These are phyloP conservation scores for Sporopachydermia quercuum DNA, from an alignment of 805 yeast species.

Conservation along the genomic window DNA sequence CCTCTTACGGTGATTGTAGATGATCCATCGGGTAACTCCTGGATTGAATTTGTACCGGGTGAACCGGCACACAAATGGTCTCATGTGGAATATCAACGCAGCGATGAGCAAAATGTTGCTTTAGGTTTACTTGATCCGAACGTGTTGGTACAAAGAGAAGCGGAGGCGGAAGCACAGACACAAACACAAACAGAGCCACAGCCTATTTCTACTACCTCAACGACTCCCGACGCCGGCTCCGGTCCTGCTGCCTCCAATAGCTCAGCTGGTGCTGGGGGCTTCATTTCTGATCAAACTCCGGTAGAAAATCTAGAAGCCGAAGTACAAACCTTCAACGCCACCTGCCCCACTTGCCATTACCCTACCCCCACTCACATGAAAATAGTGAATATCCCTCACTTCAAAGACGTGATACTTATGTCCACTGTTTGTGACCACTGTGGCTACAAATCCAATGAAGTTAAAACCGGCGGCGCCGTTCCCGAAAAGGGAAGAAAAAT, in stretches of 20 bases:
- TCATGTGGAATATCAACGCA: slow-evolving; percentile 62
- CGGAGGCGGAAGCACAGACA: slow-evolving; percentile 30
- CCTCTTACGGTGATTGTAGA: slow-evolving; percentile 73
- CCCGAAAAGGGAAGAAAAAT: slow-evolving; percentile 74
- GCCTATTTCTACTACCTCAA: slow-evolving; percentile 3
- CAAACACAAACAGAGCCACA: slow-evolving; percentile 20
- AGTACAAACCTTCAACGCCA: slow-evolving; percentile 83
- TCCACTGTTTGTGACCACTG: slow-evolving; percentile 84
- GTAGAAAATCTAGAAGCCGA: slow-evolving; percentile 80
- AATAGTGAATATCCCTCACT: slow-evolving; percentile 91
- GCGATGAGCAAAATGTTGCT: slow-evolving; percentile 75
- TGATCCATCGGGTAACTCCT: slow-evolving; percentile 95
- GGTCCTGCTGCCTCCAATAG: slow-evolving; percentile 14
- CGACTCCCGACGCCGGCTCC: neutral
- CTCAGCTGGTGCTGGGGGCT: slow-evolving; percentile 28
- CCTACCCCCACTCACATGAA: slow-evolving; percentile 93
- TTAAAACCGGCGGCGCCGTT: slow-evolving; percentile 94
- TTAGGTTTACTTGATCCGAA: slow-evolving; percentile 63
- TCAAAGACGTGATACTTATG: slow-evolving; percentile 95
- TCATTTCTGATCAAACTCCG: slow-evolving; percentile 55
- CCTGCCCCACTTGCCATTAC: slow-evolving; percentile 80
- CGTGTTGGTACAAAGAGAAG: slow-evolving; percentile 16
- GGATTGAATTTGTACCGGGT: slow-evolving; percentile 82
- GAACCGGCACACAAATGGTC: slow-evolving; percentile 88
- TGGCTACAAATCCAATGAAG: slow-evolving; percentile 95